Base-by-base conservation (phyloP, 257 asterid genomes). In the Capsicum pubescens region DNA sequence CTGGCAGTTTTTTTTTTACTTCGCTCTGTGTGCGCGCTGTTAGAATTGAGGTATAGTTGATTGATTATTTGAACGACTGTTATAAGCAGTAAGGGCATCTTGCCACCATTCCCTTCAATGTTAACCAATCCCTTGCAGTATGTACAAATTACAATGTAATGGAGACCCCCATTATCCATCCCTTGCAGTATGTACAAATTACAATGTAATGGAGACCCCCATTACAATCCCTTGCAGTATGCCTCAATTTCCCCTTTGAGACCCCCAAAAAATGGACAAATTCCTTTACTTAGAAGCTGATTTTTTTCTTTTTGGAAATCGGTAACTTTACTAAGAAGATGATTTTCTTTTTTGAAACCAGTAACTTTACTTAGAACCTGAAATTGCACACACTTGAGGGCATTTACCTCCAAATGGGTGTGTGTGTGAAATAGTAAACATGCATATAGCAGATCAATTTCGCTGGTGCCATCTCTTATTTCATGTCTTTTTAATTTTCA, bases 1-100 rank as follows among this genome's bases (percentile, higher is more conserved):
- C 56, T 70, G 15, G 36, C 1, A 42, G 32, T 44, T 71, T 71
- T 71, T 39, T 17, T 17, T 9, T 26, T 17, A 4, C 42, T 70
- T 4, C 7, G 15, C 17, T 69, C 9, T 9, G 15, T 0, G 77
- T 1, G 14, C n/a, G 57, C 10, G 58, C 17, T 46, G 9, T 71
- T 71, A 70, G 56, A 17, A 16, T 8, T 71, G 79, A 71, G 39
- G 10, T 71, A 17, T 71, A 71, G 39, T 71, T 71, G 58, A 71
- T 71, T 71, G 79, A 71, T 12, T 71, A 71, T 71, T n/a, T 71
- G 21, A 46, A 71, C 36, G 58, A 71, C 44, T 44, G 56, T 1
- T 17, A 19, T 17, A 70, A 70, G 35, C 21, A 70, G 79, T 16
- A 9, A 70, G 16, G 54, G 16, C 79, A 17, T 70, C 56, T 70